These are phyloP conservation scores for Arabis alpina DNA, from an alignment of 345 rosid species.

Conservation along the genomic window DNA sequence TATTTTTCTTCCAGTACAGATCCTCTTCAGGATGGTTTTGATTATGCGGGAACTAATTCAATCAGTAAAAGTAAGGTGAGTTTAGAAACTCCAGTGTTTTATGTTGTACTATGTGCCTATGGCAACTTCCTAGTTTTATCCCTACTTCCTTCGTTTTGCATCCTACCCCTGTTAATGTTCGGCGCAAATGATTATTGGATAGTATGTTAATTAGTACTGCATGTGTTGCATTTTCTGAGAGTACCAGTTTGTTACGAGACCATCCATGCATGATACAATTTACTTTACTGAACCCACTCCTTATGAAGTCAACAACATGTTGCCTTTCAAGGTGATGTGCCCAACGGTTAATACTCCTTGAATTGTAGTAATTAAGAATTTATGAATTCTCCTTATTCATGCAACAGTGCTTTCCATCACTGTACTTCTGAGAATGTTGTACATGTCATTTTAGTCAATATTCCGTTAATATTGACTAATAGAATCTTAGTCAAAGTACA, in stretches of 20 bases:
- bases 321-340: constrained; percentile 23
- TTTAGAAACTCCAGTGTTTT: constrained; percentile 22
- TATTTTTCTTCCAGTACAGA: constrained; percentile 43
- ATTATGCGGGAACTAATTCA: constrained; percentile 59
- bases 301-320: constrained; percentile 28
- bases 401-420: not conserved
- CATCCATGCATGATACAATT: constrained; percentile 26
- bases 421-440: constrained; percentile 6
- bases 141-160: constrained; percentile 1
- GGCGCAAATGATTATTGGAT: not conserved
- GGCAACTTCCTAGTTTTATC: constrained; percentile 22
- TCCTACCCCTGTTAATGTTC: constrained; percentile 10
- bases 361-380: constrained; percentile 14
- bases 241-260: constrained; percentile 12
- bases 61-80: constrained; percentile 81
- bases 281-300: constrained; percentile 22
- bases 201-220: constrained; percentile 13
- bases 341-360: constrained; percentile 1
- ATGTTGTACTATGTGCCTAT: constrained; percentile 45
- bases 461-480: too few relatives aligned
- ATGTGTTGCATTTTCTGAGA: constrained; percentile 21
- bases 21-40: constrained; percentile 51
- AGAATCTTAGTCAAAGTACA: too few relatives aligned
- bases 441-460: too few relatives aligned
- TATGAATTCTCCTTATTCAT: not conserved